These are phyloP conservation scores for Tuber melanosporum DNA, from an alignment of 495 filamentous ascomycete species.

Conservation along the genomic window DNA sequence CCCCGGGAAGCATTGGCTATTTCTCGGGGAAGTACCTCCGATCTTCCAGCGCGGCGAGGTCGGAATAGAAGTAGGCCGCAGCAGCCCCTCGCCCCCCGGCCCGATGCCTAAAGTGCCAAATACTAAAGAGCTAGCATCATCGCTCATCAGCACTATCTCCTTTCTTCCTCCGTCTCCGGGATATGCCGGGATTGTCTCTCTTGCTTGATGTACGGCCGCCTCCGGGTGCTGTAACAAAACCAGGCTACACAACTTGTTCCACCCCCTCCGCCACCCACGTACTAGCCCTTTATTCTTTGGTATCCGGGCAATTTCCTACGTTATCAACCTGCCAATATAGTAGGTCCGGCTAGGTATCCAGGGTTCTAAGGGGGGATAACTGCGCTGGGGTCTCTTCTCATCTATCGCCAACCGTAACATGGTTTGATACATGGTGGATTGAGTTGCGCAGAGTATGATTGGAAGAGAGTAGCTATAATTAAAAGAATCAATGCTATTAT, in stretches of 20 bases:
- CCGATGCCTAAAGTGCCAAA: neutral
- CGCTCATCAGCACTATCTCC: neutral
- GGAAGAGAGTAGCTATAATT: neutral
- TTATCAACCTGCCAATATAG: neutral
- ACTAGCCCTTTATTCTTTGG: neutral
- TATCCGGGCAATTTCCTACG: neutral
- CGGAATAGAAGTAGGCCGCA: slow-evolving; percentile 1
- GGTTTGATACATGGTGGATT: too few species aligned
- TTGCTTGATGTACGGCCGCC: neutral
- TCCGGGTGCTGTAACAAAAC: neutral
- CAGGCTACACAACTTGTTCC: too few species aligned
- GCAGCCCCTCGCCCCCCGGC: neutral
- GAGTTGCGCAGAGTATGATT: neutral
- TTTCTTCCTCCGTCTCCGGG: neutral
- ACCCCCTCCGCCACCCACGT: neutral
- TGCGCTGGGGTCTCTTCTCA: neutral
- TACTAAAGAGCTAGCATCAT: neutral
- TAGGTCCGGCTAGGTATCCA: neutral
- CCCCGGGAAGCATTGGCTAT: neutral
- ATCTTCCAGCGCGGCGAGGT: neutral
- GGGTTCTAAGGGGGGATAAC: neutral
- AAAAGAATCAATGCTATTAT: neutral
- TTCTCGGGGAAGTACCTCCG: neutral
- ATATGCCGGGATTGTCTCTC: neutral
- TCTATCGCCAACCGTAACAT: too few species aligned